Evolutionary conservation across 2,329 filamentous ascomycete species (phyloP).

Genomic region (Berkeleyomyces rouxiae): DNA sequence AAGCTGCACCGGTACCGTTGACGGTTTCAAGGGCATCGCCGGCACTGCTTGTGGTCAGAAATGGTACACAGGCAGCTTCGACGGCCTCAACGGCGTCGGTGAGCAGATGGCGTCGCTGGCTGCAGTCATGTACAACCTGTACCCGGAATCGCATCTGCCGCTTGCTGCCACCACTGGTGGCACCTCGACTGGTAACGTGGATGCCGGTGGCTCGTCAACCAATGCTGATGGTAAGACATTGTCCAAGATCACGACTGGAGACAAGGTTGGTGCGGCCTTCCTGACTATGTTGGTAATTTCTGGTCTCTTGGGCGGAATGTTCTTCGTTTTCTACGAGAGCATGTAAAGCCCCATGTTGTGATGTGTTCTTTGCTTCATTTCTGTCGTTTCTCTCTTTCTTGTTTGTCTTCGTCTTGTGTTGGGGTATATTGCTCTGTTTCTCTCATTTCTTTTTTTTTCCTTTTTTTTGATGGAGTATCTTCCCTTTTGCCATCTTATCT

Average conservation of each 20-base stretch:
- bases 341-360: slow-evolving; percentile 12
- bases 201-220: slow-evolving; percentile 25
- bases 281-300: slow-evolving; percentile 33
- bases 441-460: not conserved
- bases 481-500: not conserved
- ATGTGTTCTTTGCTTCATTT: slow-evolving; percentile 12
- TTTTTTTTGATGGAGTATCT: not conserved
- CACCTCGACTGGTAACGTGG: slow-evolving; percentile 31
- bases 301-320: slow-evolving; percentile 32
- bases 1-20: slow-evolving; percentile 32
- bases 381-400: slow-evolving; percentile 3
- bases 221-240: slow-evolving; percentile 20
- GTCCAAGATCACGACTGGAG: slow-evolving; percentile 29
- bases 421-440: not conserved
- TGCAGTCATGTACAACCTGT: slow-evolving; percentile 43
- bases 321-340: slow-evolving; percentile 24
- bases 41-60: slow-evolving; percentile 51
- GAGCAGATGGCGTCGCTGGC: slow-evolving; percentile 53
- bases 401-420: slow-evolving; percentile 5
- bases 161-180: slow-evolving; percentile 41
- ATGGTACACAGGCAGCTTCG: slow-evolving; percentile 39
- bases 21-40: slow-evolving; percentile 32
- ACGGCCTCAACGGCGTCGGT: slow-evolving; percentile 46
- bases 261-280: slow-evolving; percentile 39
- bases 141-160: slow-evolving; percentile 27